Evolutionary conservation across 2,329 filamentous ascomycete genomes (phyloP).

Genomic region (Colletotrichum sp.): DNA sequence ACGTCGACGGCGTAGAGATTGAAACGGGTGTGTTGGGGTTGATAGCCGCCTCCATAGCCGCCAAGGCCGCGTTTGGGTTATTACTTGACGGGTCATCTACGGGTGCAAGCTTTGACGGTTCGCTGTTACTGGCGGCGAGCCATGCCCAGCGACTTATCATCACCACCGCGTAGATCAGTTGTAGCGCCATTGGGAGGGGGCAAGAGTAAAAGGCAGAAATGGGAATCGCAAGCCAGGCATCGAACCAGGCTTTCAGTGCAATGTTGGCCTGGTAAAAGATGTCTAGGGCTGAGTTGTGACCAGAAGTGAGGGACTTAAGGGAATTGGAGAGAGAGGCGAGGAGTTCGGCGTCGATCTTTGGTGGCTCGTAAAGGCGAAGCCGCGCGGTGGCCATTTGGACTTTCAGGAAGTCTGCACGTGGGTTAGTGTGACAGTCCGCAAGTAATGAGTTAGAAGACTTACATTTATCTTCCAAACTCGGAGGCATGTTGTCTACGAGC

Average conservation of each 20-base stretch:
- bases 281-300: slow-evolving; percentile 49
- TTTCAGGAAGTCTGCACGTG: slow-evolving; percentile 25
- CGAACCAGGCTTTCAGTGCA: slow-evolving; percentile 54
- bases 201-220: slow-evolving; percentile 47
- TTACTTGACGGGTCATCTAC: background rate
- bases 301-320: slow-evolving; percentile 40
- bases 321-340: slow-evolving; percentile 49
- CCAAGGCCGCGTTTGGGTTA: background rate
- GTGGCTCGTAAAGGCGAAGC: slow-evolving; percentile 54
- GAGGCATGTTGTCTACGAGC: slow-evolving; percentile 40
- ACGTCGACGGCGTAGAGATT: background rate
- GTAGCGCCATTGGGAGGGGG: slow-evolving; percentile 48
- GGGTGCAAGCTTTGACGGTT: too few relatives aligned
- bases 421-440: background rate
- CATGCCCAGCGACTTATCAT: slow-evolving; percentile 59
- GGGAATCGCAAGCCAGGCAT: slow-evolving; percentile 51
- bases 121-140: slow-evolving; percentile 34
- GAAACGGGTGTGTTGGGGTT: background rate
- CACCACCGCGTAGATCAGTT: slow-evolving; percentile 55
- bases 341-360: slow-evolving; percentile 43
- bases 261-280: slow-evolving; percentile 54
- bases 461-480: slow-evolving; percentile 40
- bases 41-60: slow-evolving; percentile 8
- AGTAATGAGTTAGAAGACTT: slow-evolving; percentile 8
- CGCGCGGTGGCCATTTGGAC: slow-evolving; percentile 44